Conservation (phyloP, 73 alveolate species). For the Paramecium octaurelia region DNA sequence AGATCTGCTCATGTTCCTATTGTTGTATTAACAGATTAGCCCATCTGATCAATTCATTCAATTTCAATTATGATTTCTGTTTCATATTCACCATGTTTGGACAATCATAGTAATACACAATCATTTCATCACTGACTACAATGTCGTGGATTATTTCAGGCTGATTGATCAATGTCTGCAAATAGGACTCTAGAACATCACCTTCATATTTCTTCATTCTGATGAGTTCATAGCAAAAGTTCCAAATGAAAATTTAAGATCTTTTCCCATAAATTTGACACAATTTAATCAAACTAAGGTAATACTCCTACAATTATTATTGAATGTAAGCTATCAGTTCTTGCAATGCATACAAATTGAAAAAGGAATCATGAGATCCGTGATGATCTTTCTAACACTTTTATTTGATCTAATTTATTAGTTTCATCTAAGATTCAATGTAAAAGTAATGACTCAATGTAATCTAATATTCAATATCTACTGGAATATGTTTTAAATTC, state of each 20-base stretch:
- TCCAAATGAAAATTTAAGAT: not conserved
- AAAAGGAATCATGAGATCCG: not conserved
- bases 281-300: not conserved
- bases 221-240: constrained; percentile 13
- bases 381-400: not conserved
- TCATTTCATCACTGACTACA: constrained; percentile 25
- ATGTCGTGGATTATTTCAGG: not conserved
- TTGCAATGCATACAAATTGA: not conserved
- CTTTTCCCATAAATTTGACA: not conserved
- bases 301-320: not conserved
- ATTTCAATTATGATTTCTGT: not conserved
- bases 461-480: not conserved
- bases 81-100: not conserved
- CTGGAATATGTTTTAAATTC: not conserved
- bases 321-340: not conserved
- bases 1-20: not conserved
- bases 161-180: not conserved
- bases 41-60: not conserved
- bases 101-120: not conserved
- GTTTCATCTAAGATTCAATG: constrained; percentile 1
- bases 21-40: not conserved
- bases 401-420: not conserved
- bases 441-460: not conserved
- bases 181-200: not conserved
- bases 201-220: constrained; percentile 41